Evolutionary conservation across 805 yeast species (phyloP).

Genomic region (Candida railenensis): DNA sequence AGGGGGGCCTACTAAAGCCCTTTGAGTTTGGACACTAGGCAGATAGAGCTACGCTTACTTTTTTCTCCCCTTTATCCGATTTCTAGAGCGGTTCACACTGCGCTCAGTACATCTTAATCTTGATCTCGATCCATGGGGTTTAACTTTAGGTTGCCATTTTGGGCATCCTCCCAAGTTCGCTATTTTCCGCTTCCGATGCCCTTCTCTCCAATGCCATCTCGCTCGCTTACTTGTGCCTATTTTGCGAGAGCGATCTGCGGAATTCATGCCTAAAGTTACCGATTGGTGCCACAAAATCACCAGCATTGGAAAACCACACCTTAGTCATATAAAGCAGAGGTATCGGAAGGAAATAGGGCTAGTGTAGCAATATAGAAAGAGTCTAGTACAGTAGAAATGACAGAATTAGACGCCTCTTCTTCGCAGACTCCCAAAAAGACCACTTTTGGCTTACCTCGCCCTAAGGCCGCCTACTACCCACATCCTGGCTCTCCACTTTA

Average conservation of each 20-base stretch:
- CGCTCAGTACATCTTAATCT: too few relatives aligned
- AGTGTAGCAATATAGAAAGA: background rate
- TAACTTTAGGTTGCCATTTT: too few relatives aligned
- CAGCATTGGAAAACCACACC: background rate
- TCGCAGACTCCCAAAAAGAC: constrained; percentile 34
- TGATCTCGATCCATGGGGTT: too few relatives aligned
- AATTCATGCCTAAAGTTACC: background rate
- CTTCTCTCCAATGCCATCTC: background rate
- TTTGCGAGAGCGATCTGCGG: background rate
- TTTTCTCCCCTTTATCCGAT: too few relatives aligned
- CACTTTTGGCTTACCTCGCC: constrained; percentile 38
- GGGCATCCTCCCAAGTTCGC: too few relatives aligned
- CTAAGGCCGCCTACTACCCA: constrained; percentile 58
- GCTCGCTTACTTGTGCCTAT: background rate
- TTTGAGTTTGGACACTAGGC: too few relatives aligned
- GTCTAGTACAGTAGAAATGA: constrained; percentile 1
- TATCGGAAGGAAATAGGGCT: too few relatives aligned
- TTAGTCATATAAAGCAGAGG: background rate
- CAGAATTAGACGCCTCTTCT: constrained; percentile 19
- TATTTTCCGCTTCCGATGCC: too few relatives aligned
- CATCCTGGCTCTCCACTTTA: constrained; percentile 52
- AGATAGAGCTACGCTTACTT: too few relatives aligned
- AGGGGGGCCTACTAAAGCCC: too few relatives aligned
- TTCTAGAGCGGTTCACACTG: too few relatives aligned
- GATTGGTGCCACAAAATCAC: background rate